Conservation (phyloP, 1,139 yeast species). For the Blastobotrys buckinghamii region DNA sequence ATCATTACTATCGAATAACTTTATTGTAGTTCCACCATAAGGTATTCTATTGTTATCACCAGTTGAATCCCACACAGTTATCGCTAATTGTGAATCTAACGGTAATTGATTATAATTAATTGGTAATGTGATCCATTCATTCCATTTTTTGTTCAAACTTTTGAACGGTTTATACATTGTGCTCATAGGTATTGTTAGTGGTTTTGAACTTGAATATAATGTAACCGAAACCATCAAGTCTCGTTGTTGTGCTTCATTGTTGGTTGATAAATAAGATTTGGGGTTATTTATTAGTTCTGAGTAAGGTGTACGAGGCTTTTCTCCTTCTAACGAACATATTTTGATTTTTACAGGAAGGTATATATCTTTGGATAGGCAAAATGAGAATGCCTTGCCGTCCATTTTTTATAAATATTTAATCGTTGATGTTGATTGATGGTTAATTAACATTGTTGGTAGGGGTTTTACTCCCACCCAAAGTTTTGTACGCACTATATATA, state of each 20-base stretch:
- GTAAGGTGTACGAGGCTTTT: constrained; percentile 41
- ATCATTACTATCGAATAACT: constrained; percentile 49
- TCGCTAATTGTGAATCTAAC: constrained; percentile 50
- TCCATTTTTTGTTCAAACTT: constrained; percentile 42
- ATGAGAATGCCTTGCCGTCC: constrained; percentile 50
- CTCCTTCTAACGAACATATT: constrained; percentile 45
- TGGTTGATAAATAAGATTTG: constrained; percentile 20
- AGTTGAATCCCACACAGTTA: constrained; percentile 62
- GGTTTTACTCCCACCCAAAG: too few relatives aligned
- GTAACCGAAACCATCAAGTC: constrained; percentile 61
- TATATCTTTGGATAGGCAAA: constrained; percentile 72
- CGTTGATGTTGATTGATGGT: too few relatives aligned
- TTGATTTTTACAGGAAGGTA: constrained; percentile 49
- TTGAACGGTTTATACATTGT: constrained; percentile 57
- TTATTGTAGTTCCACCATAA: constrained; percentile 53
- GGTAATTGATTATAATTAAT: constrained; percentile 65
- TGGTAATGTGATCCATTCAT: constrained; percentile 65
- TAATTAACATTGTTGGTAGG: too few relatives aligned
- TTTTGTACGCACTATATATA: too few relatives aligned
- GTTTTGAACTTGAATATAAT: constrained; percentile 55
- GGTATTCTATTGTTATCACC: constrained; percentile 45
- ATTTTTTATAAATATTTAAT: too few relatives aligned
- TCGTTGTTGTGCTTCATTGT: constrained; percentile 33
- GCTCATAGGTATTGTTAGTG: constrained; percentile 60
- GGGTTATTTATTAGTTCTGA: constrained; percentile 52